Base-by-base conservation (phyloP, 73 alveolate genomes). In the Uronychia binucleata region DNA sequence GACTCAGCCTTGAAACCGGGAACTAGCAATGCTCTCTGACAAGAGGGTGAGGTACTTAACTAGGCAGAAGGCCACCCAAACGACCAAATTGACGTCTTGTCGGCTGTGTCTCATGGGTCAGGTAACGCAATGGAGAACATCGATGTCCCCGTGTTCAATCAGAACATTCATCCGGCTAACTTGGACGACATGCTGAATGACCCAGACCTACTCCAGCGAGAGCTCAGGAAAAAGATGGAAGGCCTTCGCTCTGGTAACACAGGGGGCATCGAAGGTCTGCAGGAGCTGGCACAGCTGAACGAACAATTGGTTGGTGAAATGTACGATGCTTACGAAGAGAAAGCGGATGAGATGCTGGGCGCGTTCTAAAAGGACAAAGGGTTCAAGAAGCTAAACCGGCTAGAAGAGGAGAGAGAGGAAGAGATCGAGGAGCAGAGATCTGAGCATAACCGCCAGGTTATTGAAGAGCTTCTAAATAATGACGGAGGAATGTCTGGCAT, bases 321-420 rank as follows among this genome's bases (percentile, higher is more conserved):
- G 81, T 75, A 75, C 27, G 46, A 75, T 28, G 81, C 59, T 58
- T 75, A 75, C 58, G 81, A 32, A 26, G 81, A 75, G 28, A 75
- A 75, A 75, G 81, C 81, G 1, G 81, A 75, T 27, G 35, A 28
- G 30, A 75, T 75, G 30, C 28, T 30, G 26, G 81, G 30, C 46
- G 58, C 25, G 27, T 75, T 75, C 58, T 5, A 30, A 75, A 30
- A 30, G 8, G 32, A 75, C 59, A 75, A 27, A 13, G 81, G 32
- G 27, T 8, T 28, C 5, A 8, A 75, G 27, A 30, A 32, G 27
- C 27, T 26, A 30, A 25, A 75, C 25, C 59, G 30, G 58, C n/a
- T 75, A 5, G 81, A 75, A 27, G 81, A 75, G 27, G 81, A 75
- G 29, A 75, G 58, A 75, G 58, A 75, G 30, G 81, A 75, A 28